These are phyloP conservation scores for Candida tibetensis DNA, from an alignment of 805 yeast species.

Conservation along the genomic window DNA sequence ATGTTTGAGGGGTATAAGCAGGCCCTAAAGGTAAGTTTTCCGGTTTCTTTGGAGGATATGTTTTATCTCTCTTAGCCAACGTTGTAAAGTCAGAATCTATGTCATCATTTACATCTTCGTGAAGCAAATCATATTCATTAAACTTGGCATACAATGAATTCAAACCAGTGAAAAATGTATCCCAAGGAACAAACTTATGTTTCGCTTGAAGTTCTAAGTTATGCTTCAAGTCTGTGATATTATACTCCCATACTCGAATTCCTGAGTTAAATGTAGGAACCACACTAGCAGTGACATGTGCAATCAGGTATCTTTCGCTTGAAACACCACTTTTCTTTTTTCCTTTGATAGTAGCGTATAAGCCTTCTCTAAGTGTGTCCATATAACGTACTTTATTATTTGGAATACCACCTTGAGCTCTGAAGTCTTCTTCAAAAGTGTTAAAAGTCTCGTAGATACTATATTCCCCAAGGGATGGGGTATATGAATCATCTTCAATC, in stretches of 20 bases:
- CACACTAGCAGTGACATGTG: constrained; percentile 69
- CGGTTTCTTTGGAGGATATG: constrained; percentile 64
- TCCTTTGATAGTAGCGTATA: constrained; percentile 51
- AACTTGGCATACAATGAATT: constrained; percentile 32
- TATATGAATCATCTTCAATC: constrained; percentile 20
- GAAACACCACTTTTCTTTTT: constrained; percentile 39
- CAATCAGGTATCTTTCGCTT: constrained; percentile 63
- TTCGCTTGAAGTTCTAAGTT: constrained; percentile 13
- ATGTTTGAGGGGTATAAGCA: constrained; percentile 66
- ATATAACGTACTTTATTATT: constrained; percentile 63
- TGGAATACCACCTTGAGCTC: constrained; percentile 63
- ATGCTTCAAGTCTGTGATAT: constrained; percentile 53
- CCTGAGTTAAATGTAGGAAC: constrained; percentile 87
- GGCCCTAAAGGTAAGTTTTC: constrained; percentile 60
- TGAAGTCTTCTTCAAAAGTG: constrained; percentile 14
- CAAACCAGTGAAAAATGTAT: constrained; percentile 49
- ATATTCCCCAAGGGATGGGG: constrained; percentile 2
- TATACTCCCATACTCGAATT: constrained; percentile 83
- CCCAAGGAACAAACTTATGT: constrained; percentile 51
- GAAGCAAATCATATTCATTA: constrained; percentile 24
- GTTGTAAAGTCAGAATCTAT: constrained; percentile 14
- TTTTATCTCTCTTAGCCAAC: constrained; percentile 45
- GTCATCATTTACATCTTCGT: constrained; percentile 14
- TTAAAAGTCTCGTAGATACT: constrained; percentile 4
- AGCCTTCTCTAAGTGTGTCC: constrained; percentile 50